These are phyloP conservation scores for Globisporangium polare DNA, from an alignment of 352 stramenopile genomes.

Conservation along the genomic window DNA sequence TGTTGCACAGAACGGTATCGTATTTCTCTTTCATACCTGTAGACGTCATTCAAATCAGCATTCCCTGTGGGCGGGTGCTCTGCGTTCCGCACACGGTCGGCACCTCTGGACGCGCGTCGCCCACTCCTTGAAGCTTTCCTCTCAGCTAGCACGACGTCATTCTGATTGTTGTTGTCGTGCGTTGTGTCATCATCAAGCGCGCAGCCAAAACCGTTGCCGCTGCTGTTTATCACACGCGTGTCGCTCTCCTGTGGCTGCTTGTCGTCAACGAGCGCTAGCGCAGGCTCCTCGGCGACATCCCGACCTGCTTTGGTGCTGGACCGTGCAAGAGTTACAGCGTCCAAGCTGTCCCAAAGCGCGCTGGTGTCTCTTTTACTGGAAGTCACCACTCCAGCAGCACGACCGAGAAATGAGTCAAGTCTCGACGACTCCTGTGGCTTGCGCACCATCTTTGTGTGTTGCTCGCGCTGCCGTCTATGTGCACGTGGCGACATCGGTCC, in stretches of 20 bases:
- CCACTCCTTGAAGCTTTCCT: background rate
- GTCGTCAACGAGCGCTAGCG: background rate
- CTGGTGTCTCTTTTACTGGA: background rate
- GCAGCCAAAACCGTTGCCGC: background rate
- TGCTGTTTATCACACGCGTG: background rate
- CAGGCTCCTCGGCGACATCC: background rate
- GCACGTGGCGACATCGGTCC: background rate
- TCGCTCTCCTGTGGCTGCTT: constrained; percentile 1
- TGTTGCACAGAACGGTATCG: background rate
- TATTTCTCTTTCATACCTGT: too few relatives aligned
- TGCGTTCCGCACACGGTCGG: background rate
- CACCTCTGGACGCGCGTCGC: background rate
- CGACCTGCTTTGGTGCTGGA: background rate
- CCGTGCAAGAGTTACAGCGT: background rate
- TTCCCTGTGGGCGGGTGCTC: background rate
- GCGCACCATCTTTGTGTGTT: background rate
- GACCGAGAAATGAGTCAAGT: background rate
- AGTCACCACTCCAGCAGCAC: too few relatives aligned
- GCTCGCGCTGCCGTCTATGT: background rate
- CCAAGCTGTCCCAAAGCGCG: background rate
- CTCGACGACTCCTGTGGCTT: background rate
- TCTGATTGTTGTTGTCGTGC: constrained; percentile 10
- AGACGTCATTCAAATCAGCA: background rate
- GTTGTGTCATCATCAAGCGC: background rate
- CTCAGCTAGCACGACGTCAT: background rate